Conservation (phyloP, 768 basidiomycete genomes). For the Boletus reticulatus region DNA sequence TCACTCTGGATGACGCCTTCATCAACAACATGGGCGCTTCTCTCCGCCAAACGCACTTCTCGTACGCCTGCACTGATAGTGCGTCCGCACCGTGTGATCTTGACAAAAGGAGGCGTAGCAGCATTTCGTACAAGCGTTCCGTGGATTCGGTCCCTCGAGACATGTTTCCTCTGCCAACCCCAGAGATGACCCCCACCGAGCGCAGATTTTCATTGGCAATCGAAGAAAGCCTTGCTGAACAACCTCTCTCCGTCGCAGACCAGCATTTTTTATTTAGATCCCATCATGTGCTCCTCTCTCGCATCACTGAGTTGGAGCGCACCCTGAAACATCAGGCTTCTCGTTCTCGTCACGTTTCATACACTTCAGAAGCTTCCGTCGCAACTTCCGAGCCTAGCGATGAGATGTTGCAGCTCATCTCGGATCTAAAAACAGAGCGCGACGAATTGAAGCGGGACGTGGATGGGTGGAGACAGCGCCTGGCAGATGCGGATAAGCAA, state of each 20-base stretch:
- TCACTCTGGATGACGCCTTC: slow-evolving; percentile 24
- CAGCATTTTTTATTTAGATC: slow-evolving; percentile 86
- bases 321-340: slow-evolving; percentile 46
- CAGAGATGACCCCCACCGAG: slow-evolving; percentile 70
- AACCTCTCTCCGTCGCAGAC: slow-evolving; percentile 68
- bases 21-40: background rate
- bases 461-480: slow-evolving; percentile 80
- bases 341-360: slow-evolving; percentile 51
- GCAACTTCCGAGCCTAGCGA: slow-evolving; percentile 55
- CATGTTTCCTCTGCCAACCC: slow-evolving; percentile 59
- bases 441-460: slow-evolving; percentile 88
- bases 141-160: slow-evolving; percentile 32
- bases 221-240: slow-evolving; percentile 23
- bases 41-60: slow-evolving; percentile 22
- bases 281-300: slow-evolving; percentile 77
- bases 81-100: slow-evolving; percentile 26
- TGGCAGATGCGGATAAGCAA: slow-evolving; percentile 73
- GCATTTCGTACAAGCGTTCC: slow-evolving; percentile 72
- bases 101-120: slow-evolving; percentile 53
- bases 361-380: slow-evolving; percentile 42
- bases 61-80: slow-evolving; percentile 23
- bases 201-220: slow-evolving; percentile 37
- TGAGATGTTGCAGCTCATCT: slow-evolving; percentile 73
- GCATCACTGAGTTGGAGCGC: slow-evolving; percentile 79
- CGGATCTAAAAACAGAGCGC: slow-evolving; percentile 82